Percentiles rank a stretch among this genome's conserved stretches.
These are phyloP conservation scores for Fennellomyces sp. DNA, from an alignment of 371 early-diverging fungal genomes.

Conservation along the genomic window DNA sequence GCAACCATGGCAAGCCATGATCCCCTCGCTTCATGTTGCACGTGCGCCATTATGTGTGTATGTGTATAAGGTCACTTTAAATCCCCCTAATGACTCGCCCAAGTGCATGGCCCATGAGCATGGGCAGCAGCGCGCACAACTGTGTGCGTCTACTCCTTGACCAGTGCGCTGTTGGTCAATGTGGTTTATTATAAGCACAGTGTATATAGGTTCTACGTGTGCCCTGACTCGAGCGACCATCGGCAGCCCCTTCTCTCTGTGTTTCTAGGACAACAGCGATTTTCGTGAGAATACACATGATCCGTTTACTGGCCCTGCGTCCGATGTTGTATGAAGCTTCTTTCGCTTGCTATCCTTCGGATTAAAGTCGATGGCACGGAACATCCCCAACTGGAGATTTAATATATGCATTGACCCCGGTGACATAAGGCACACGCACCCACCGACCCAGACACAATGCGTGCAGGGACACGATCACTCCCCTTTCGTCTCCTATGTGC, in stretches of 20 bases:
- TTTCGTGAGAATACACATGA: too few relatives aligned
- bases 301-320: too few relatives aligned
- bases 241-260: background rate
- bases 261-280: too few relatives aligned
- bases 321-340: too few relatives aligned
- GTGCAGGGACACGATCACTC: background rate
- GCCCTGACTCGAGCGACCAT: background rate
- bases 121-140: background rate
- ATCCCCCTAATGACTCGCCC: conserved; percentile 1
- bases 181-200: background rate
- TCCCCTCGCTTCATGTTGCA: background rate
- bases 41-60: background rate
- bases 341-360: too few relatives aligned
- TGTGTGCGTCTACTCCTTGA: background rate
- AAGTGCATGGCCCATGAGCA: background rate
- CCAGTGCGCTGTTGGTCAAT: conserved; percentile 7
- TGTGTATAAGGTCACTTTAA: background rate
- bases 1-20: background rate
- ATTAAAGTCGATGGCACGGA: too few relatives aligned
- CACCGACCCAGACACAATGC: background rate
- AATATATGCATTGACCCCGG: background rate
- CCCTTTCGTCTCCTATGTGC: background rate
- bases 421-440: background rate
- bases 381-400: too few relatives aligned
- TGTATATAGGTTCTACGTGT: background rate